Percentiles rank a stretch among this genome's conserved stretches.
Conservation (phyloP, 495 filamentous ascomycete species). For the Parathielavia appendiculata region DNA sequence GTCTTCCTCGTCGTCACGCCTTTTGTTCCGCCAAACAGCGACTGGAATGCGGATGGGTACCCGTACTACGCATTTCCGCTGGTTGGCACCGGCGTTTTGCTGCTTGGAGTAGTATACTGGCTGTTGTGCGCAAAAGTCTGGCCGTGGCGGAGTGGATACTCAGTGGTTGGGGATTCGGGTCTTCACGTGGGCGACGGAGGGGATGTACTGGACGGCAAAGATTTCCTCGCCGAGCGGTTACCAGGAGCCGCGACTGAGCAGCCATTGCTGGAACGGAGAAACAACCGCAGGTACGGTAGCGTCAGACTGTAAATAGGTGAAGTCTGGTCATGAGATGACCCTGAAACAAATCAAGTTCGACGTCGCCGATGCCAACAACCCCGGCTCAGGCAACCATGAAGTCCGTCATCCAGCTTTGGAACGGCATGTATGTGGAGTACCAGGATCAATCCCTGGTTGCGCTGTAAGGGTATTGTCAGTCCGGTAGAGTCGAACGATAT, state of each 20-base stretch:
- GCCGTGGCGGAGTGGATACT: constrained; percentile 45
- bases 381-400: too few relatives aligned
- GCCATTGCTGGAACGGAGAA: background rate
- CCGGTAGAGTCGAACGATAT: too few relatives aligned
- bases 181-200: constrained; percentile 40
- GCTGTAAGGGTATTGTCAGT: too few relatives aligned
- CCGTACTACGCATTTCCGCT: constrained; percentile 51
- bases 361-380: too few relatives aligned
- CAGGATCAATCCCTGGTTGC: too few relatives aligned
- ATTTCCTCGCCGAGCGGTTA: background rate
- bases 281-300: too few relatives aligned
- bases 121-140: constrained; percentile 43
- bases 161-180: constrained; percentile 36
- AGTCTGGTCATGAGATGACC: too few relatives aligned
- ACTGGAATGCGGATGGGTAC: constrained; percentile 47
- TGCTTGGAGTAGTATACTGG: constrained; percentile 49
- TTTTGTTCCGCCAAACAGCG: constrained; percentile 47
- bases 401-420: too few relatives aligned
- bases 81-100: constrained; percentile 45
- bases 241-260: background rate
- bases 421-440: too few relatives aligned
- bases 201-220: background rate
- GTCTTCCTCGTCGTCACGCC: constrained; percentile 48
- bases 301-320: too few relatives aligned
- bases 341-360: too few relatives aligned